These are phyloP conservation scores for Eutrema salsugineum DNA, from an alignment of 441 rosid species.

Conservation along the genomic window DNA sequence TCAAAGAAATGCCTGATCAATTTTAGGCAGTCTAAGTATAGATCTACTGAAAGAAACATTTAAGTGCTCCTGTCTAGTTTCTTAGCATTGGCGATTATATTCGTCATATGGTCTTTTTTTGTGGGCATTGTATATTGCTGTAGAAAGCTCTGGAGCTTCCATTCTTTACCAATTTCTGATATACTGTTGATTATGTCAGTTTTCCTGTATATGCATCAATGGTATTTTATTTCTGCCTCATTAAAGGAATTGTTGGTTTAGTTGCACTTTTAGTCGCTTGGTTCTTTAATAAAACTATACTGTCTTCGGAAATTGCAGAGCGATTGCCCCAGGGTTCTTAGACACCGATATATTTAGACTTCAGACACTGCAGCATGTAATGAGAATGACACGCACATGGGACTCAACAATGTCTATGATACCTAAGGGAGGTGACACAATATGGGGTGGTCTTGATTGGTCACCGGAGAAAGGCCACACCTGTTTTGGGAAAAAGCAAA, in stretches of 20 bases:
- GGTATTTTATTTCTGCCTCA: background rate
- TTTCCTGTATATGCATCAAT: background rate
- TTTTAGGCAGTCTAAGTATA: background rate
- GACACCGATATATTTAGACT: constrained; percentile 72
- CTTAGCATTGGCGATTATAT: background rate
- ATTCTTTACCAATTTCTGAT: background rate
- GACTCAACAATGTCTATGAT: constrained; percentile 98
- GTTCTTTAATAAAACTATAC: background rate
- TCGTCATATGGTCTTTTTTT: background rate
- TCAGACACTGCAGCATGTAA: constrained; percentile 79
- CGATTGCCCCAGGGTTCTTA: constrained; percentile 83
- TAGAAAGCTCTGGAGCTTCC: background rate
- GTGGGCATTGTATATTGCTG: background rate
- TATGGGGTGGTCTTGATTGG: constrained; percentile 97
- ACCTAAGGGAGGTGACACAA: constrained; percentile 91
- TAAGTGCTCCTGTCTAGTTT: background rate
- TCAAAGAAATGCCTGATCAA: background rate
- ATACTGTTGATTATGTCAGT: background rate
- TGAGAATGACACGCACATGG: constrained; percentile 93
- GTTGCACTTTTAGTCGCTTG: background rate
- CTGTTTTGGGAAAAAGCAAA: constrained; percentile 40
- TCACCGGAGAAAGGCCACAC: constrained; percentile 75
- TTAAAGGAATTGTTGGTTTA: background rate
- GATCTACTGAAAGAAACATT: background rate
- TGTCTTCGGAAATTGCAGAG: constrained; percentile 51